Percentiles rank a stretch among this genome's conserved stretches.
Conservation (phyloP, 2,329 filamentous ascomycete species). For the Talaromyces sp. region DNA sequence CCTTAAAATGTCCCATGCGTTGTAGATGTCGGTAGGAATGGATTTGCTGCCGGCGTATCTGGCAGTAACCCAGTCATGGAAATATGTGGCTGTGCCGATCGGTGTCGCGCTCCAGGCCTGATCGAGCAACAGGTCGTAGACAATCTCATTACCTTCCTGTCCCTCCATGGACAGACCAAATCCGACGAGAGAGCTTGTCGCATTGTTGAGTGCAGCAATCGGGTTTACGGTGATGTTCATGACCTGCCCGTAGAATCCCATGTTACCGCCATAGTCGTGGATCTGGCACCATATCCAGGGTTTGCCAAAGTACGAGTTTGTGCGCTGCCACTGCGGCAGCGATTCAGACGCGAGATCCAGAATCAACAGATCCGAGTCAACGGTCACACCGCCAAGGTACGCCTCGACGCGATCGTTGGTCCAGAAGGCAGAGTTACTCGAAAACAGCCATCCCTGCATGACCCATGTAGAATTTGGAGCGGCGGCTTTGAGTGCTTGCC, state of each 20-base stretch:
- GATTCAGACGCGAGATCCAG: conserved; percentile 54
- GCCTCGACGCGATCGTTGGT: conserved; percentile 50
- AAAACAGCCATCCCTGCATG: conserved; percentile 57
- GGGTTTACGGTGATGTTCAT: conserved; percentile 50
- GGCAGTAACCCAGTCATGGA: conserved; percentile 46
- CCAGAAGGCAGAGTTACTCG: conserved; percentile 48
- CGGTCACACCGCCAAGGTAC: conserved; percentile 49
- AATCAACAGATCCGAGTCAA: conserved; percentile 50
- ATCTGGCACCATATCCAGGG: conserved; percentile 57
- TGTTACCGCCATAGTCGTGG: conserved; percentile 52
- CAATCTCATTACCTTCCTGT: conserved; percentile 55
- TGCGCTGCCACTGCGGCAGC: conserved; percentile 52
- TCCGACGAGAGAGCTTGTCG: conserved; percentile 45
- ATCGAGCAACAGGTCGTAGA: conserved; percentile 53
- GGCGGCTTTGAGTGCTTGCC: conserved; percentile 49
- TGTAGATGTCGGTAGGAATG: conserved; percentile 38
- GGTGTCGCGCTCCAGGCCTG: conserved; percentile 50
- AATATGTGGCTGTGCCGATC: conserved; percentile 49
- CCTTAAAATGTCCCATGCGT: conserved; percentile 50
- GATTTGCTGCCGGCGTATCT: conserved; percentile 39
- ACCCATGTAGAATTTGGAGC: conserved; percentile 53
- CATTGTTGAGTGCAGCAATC: conserved; percentile 45
- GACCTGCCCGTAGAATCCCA: conserved; percentile 53
- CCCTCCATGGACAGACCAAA: conserved; percentile 53
- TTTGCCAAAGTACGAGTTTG: conserved; percentile 52